phyloP scores from a whole-genome alignment of 768 basidiomycete genomes.

The Imleria badia region DNA sequence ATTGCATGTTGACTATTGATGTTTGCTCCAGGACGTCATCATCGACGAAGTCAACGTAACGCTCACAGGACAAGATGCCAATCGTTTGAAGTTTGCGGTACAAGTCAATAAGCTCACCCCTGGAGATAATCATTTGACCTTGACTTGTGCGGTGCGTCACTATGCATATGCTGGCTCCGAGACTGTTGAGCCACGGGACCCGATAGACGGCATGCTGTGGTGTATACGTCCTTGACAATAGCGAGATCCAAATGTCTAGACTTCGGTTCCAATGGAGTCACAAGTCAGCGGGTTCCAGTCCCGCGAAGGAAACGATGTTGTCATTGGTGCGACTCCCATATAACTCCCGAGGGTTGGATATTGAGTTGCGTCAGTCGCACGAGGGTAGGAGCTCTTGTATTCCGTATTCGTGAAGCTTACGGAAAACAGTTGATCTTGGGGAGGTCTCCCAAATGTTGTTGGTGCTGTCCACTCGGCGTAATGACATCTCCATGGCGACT shows the following conservation, averaged over 20 bases:
- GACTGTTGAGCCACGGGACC: background rate
- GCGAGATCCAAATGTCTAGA: conserved; percentile 62
- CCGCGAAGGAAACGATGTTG: conserved; percentile 31
- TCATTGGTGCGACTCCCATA: conserved; percentile 60
- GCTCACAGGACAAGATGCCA: conserved; percentile 62
- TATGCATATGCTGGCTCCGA: background rate
- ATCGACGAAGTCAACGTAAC: conserved; percentile 61
- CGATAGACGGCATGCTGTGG: conserved; percentile 65
- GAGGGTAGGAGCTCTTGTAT: conserved; percentile 21
- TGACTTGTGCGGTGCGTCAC: conserved; percentile 71
- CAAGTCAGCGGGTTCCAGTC: conserved; percentile 28
- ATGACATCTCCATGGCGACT: conserved; percentile 53
- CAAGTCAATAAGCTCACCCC: conserved; percentile 45
- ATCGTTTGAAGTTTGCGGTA: conserved; percentile 56
- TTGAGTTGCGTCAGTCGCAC: conserved; percentile 59
- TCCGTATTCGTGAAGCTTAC: conserved; percentile 17
- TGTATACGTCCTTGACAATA: conserved; percentile 63
- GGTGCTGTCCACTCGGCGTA: conserved; percentile 65
- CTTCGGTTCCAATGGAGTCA: conserved; percentile 68
- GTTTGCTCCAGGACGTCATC: conserved; percentile 48
- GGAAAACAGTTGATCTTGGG: conserved; percentile 61
- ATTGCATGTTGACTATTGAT: conserved; percentile 6
- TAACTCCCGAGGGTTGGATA: conserved; percentile 61
- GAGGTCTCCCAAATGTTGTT: conserved; percentile 53
- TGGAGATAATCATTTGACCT: conserved; percentile 55